Evolutionary conservation across 306 rosid genomes (phyloP).

Genomic region (Senna tora): DNA sequence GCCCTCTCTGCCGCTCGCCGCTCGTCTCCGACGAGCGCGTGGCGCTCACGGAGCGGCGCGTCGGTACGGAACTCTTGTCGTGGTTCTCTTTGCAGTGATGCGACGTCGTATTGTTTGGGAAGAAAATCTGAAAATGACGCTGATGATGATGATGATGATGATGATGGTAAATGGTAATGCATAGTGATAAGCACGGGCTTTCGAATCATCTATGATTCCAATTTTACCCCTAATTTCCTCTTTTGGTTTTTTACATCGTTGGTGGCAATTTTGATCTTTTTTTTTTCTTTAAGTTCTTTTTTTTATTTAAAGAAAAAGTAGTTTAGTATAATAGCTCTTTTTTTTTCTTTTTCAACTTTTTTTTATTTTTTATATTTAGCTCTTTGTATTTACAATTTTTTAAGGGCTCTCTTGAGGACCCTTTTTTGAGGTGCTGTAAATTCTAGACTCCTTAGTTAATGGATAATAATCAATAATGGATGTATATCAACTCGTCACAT

Average conservation of each 20-base stretch:
- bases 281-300: background rate
- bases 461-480: conserved; percentile 43
- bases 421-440: conserved; percentile 47
- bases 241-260: conserved; percentile 29
- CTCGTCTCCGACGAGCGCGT: conserved; percentile 61
- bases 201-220: conserved; percentile 17
- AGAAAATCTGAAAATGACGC: background rate
- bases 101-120: conserved; percentile 1
- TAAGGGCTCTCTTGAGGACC: conserved; percentile 28
- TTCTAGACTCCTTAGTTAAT: conserved; percentile 42
- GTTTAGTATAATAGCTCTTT: conserved; percentile 8
- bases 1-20: conserved; percentile 83
- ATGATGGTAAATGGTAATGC: background rate
- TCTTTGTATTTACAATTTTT: conserved; percentile 15
- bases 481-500: too few species aligned
- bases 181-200: background rate
- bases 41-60: conserved; percentile 48
- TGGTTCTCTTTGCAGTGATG: conserved; percentile 67
- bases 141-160: too few species aligned
- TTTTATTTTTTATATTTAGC: background rate
- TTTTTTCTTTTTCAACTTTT: conserved; percentile 20
- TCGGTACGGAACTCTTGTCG: conserved; percentile 52
- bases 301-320: background rate
- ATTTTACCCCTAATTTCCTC: conserved; percentile 24
- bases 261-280: conserved; percentile 34